Conservation (phyloP, 1,284 basidiomycete species). For the Boletus nobilissimus region DNA sequence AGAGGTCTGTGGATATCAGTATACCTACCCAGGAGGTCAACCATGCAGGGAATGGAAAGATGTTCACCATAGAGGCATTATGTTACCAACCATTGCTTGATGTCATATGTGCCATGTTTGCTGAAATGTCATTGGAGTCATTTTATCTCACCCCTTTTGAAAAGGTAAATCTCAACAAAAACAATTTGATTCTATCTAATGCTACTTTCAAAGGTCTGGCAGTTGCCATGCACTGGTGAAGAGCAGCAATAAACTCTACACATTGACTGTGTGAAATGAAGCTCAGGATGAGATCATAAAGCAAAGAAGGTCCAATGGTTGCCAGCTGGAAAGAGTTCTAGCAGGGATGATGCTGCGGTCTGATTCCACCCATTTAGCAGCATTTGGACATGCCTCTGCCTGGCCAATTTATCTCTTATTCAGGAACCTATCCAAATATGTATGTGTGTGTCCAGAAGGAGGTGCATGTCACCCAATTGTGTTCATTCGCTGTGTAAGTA, state of each 20-base stretch:
- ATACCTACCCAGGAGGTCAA: too few relatives aligned
- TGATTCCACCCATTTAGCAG: conserved; percentile 50
- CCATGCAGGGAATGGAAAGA: background rate
- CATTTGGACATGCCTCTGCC: conserved; percentile 46
- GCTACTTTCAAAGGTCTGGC: too few relatives aligned
- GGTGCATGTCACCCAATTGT: background rate
- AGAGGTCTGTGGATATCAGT: too few relatives aligned
- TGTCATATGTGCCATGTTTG: background rate
- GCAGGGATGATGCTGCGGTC: conserved; percentile 50
- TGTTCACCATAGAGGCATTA: background rate
- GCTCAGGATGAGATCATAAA: conserved; percentile 37
- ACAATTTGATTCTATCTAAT: too few relatives aligned
- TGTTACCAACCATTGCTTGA: background rate
- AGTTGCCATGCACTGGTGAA: background rate
- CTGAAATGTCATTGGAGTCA: background rate
- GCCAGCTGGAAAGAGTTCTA: conserved; percentile 41
- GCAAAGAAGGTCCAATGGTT: too few relatives aligned
- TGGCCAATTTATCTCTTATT: too few relatives aligned
- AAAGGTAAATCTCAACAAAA: conserved; percentile 1
- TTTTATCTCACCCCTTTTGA: background rate
- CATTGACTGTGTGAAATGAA: conserved; percentile 18
- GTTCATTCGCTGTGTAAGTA: background rate
- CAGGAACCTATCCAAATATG: background rate
- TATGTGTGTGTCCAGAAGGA: too few relatives aligned
- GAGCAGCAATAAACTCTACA: conserved; percentile 27